These are phyloP conservation scores for Fusarium euwallaceae DNA, from an alignment of 2,329 filamentous ascomycete genomes.

Conservation along the genomic window DNA sequence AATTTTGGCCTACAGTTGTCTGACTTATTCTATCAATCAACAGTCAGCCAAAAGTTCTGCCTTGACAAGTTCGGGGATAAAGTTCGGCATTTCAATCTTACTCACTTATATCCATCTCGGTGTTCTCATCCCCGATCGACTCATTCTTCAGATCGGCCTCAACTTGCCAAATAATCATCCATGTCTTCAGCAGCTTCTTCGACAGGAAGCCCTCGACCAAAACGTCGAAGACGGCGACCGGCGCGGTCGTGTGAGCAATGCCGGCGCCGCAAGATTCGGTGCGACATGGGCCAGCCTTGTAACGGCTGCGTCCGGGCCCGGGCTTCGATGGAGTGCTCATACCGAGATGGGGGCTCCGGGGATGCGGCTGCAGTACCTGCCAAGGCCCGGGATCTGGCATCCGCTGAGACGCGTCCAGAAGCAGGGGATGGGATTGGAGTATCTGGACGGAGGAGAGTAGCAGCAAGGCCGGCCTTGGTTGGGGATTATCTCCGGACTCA, in stretches of 20 bases:
- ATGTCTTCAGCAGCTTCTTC: constrained; percentile 20
- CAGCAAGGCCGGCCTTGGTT: neutral
- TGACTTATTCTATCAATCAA: neutral
- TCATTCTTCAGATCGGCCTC: neutral
- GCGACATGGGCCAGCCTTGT: constrained; percentile 41
- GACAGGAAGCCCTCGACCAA: constrained; percentile 18
- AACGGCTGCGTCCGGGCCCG: constrained; percentile 43
- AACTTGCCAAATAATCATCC: neutral
- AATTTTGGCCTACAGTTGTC: too few species aligned
- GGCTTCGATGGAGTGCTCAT: constrained; percentile 42
- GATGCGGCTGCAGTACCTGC: neutral
- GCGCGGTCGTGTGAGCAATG: constrained; percentile 46
- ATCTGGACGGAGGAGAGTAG: neutral
- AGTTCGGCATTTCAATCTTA: constrained; percentile 20
- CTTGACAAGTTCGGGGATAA: constrained; percentile 33
- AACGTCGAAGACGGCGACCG: constrained; percentile 43
- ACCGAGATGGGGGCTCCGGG: constrained; percentile 35
- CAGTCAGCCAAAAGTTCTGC: constrained; percentile 10
- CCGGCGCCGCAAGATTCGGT: constrained; percentile 44
- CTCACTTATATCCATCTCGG: constrained; percentile 26
- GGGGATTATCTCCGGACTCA: constrained; percentile 31
- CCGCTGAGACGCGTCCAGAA: neutral
- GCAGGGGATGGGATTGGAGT: constrained; percentile 9
- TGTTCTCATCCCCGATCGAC: constrained; percentile 1
- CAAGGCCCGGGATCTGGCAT: neutral